phyloP scores from a whole-genome alignment of 139 green algal genomes.

The Dunaliella primolecta region DNA sequence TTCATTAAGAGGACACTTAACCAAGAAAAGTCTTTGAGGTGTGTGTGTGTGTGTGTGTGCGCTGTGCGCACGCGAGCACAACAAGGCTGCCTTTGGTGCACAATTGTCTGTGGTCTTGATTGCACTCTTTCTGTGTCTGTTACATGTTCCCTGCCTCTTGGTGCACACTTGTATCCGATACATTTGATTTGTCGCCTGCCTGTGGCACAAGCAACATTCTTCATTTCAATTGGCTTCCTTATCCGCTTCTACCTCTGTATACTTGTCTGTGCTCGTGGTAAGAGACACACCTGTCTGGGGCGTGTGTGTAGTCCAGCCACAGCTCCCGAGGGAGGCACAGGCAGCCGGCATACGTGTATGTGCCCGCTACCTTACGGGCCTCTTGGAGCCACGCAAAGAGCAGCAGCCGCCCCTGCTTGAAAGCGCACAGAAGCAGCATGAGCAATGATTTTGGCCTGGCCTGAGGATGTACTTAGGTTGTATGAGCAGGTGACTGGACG shows the following conservation, averaged over 20 bases:
- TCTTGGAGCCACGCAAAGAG: constrained; percentile 89
- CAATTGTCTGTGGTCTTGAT: not conserved
- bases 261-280: too few species aligned
- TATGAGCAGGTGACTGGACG: too few species aligned
- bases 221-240: too few species aligned
- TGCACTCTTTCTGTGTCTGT: constrained; percentile 35
- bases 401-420: constrained; percentile 68
- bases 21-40: not conserved
- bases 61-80: not conserved
- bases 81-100: not conserved
- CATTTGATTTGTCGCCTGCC: too few species aligned
- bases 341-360: constrained; percentile 82
- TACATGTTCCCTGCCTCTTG: constrained; percentile 65
- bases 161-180: too few species aligned
- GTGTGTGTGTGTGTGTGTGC: too few species aligned
- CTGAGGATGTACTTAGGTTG: too few species aligned
- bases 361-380: constrained; percentile 55
- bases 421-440: constrained; percentile 1
- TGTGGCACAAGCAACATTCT: too few species aligned
- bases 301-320: constrained; percentile 18
- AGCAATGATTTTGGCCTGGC: too few species aligned
- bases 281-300: constrained; percentile 42
- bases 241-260: too few species aligned
- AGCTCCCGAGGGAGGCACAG: constrained; percentile 72
- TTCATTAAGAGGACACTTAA: not conserved